These are phyloP conservation scores for Ascochyta clinopodiicola DNA, from an alignment of 2,329 filamentous ascomycete species.

Conservation along the genomic window DNA sequence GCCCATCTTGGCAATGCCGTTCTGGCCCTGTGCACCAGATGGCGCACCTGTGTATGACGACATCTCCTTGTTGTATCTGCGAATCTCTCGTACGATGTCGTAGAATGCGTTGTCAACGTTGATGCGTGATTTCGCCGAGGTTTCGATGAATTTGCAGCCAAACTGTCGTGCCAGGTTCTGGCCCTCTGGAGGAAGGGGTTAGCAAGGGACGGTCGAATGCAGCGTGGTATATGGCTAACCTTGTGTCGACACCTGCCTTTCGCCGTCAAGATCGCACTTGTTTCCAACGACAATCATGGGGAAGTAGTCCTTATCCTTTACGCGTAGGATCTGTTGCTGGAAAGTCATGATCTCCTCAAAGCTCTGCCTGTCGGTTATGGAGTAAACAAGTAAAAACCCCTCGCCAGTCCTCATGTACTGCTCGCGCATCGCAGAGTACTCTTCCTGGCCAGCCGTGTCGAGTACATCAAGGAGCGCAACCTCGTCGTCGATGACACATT, in stretches of 20 bases:
- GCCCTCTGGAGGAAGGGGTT: conserved; percentile 71
- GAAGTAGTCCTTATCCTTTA: conserved; percentile 99
- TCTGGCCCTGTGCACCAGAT: conserved; percentile 61
- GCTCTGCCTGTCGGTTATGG: conserved; percentile 94
- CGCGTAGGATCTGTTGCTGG: conserved; percentile 96
- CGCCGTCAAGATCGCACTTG: conserved; percentile 96
- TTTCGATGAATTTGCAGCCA: conserved; percentile 98
- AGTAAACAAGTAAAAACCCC: conserved; percentile 97
- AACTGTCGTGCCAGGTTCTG: conserved; percentile 85
- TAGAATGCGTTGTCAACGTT: conserved; percentile 99
- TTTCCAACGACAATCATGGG: conserved; percentile 99
- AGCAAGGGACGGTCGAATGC: conserved; percentile 20
- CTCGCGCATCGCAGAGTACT: conserved; percentile 99
- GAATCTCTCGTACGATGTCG: conserved; percentile 96
- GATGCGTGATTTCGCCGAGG: conserved; percentile 95
- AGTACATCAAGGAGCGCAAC: conserved; percentile 96
- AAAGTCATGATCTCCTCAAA: conserved; percentile 99
- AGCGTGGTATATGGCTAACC: conserved; percentile 63
- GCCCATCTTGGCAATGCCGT: conserved; percentile 76
- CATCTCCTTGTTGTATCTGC: conserved; percentile 98
- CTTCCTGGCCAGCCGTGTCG: conserved; percentile 97
- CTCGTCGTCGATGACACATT: conserved; percentile 98
- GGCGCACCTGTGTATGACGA: conserved; percentile 78
- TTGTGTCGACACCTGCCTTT: conserved; percentile 90
- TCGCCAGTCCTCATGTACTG: conserved; percentile 99